Evolutionary conservation across 2,329 filamentous ascomycete genomes (phyloP).

Genomic region (Colletotrichum kahawae): DNA sequence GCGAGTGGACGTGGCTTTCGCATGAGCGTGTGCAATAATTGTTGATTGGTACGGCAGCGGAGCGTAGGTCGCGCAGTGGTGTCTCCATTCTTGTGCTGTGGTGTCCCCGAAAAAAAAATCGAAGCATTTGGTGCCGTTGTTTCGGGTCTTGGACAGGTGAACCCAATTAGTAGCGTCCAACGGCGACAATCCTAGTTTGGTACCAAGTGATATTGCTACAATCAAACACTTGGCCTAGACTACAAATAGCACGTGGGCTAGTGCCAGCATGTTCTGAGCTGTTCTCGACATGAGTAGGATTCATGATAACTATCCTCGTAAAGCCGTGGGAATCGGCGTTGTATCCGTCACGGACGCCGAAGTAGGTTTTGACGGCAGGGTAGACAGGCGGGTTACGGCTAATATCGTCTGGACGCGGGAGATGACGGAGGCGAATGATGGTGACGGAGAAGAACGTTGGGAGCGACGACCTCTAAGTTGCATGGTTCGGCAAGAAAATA

Average conservation of each 20-base stretch:
- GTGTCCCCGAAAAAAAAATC: not conserved
- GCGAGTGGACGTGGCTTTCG: not conserved
- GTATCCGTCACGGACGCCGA: not conserved
- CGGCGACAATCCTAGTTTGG: not conserved
- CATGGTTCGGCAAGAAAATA: not conserved
- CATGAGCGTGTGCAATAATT: not conserved
- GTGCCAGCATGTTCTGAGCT: not conserved
- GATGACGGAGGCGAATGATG: constrained; percentile 6
- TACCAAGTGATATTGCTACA: not conserved
- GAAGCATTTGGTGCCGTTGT: not conserved
- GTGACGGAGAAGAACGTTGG: not conserved
- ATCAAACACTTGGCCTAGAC: not conserved
- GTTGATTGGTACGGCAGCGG: not conserved
- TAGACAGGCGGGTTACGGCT: constrained; percentile 2
- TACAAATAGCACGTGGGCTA: not conserved
- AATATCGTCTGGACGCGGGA: constrained; percentile 24
- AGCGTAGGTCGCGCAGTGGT: not conserved
- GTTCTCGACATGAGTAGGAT: not conserved
- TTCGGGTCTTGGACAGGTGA: not conserved
- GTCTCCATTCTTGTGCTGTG: not conserved
- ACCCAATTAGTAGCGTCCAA: not conserved
- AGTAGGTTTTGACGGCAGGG: not conserved
- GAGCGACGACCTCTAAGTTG: not conserved
- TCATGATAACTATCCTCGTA: not conserved
- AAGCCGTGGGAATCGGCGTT: not conserved